phyloP scores from a whole-genome alignment of 345 rosid species.

The Schrenkiella parvula region DNA sequence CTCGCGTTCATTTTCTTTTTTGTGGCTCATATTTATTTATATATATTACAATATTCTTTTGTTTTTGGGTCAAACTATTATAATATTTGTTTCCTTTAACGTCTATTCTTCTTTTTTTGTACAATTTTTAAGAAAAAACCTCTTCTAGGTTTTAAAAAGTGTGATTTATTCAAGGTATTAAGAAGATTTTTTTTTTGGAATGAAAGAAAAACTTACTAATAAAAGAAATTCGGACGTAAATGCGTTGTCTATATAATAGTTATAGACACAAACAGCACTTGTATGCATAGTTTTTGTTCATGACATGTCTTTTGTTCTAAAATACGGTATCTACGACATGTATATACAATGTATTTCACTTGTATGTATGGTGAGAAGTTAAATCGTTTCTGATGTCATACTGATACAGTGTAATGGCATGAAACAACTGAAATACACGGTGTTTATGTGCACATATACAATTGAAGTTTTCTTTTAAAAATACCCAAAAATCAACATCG shows the following conservation, averaged over 20 bases:
- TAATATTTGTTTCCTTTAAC: too few relatives aligned
- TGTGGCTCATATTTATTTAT: not conserved
- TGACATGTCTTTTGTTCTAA: not conserved
- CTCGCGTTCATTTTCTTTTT: slow-evolving; percentile 5
- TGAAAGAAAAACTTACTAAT: not conserved
- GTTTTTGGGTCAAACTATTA: too few relatives aligned
- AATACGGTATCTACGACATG: not conserved
- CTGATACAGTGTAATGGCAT: too few relatives aligned
- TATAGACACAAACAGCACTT: not conserved
- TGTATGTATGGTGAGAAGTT: not conserved
- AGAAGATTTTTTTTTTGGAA: too few relatives aligned
- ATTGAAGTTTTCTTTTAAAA: not conserved
- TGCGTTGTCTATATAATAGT: not conserved
- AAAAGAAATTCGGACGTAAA: not conserved
- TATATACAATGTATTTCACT: not conserved
- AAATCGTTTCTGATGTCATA: not conserved
- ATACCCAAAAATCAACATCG: not conserved
- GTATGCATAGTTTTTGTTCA: not conserved
- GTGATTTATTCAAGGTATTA: too few relatives aligned
- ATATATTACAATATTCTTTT: not conserved
- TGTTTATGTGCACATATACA: not conserved
- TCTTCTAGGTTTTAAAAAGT: too few relatives aligned
- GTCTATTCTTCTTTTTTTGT: too few relatives aligned
- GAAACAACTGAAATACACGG: not conserved
- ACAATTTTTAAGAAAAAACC: not conserved